These are phyloP conservation scores for Saturnispora hagleri DNA, from an alignment of 805 yeast species.

Conservation along the genomic window DNA sequence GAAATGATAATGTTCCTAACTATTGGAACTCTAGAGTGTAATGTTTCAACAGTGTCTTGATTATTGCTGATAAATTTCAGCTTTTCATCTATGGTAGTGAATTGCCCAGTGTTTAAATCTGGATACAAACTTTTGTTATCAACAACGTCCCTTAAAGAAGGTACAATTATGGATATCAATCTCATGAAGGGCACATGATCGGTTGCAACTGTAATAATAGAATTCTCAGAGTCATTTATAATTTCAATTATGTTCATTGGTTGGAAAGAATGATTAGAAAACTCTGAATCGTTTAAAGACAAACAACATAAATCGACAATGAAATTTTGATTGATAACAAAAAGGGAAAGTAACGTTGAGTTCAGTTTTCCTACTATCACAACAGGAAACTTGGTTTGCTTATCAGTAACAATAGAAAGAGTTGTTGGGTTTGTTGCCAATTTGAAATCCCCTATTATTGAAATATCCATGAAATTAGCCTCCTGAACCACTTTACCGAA, in stretches of 20 bases:
- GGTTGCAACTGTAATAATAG: slow-evolving; percentile 53
- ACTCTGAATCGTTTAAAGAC: slow-evolving; percentile 67
- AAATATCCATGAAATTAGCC: slow-evolving; percentile 6
- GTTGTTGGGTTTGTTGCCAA: slow-evolving; percentile 46
- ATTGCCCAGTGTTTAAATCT: slow-evolving; percentile 6
- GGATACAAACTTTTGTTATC: not conserved
- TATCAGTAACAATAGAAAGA: slow-evolving; percentile 27
- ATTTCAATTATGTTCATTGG: slow-evolving; percentile 38
- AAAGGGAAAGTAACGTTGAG: slow-evolving; percentile 46
- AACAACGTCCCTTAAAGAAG: slow-evolving; percentile 21
- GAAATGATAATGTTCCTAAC: slow-evolving; percentile 31
- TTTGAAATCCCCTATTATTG: slow-evolving; percentile 23
- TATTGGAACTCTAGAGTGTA: slow-evolving; percentile 22
- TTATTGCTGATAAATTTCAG: slow-evolving; percentile 1
- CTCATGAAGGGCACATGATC: slow-evolving; percentile 75
- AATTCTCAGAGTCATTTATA: slow-evolving; percentile 1
- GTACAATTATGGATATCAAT: slow-evolving; percentile 44
- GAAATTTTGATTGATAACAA: slow-evolving; percentile 15
- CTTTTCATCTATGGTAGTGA: slow-evolving; percentile 1
- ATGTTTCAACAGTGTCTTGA: slow-evolving; percentile 13
- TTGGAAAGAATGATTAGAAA: slow-evolving; percentile 53
- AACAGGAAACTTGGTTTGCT: slow-evolving; percentile 23
- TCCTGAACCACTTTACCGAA: slow-evolving; percentile 24
- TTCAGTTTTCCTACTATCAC: slow-evolving; percentile 52
- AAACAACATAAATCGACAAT: slow-evolving; percentile 32